Conservation (phyloP, 768 basidiomycete species). For the Udeniomyces megalosporus region DNA sequence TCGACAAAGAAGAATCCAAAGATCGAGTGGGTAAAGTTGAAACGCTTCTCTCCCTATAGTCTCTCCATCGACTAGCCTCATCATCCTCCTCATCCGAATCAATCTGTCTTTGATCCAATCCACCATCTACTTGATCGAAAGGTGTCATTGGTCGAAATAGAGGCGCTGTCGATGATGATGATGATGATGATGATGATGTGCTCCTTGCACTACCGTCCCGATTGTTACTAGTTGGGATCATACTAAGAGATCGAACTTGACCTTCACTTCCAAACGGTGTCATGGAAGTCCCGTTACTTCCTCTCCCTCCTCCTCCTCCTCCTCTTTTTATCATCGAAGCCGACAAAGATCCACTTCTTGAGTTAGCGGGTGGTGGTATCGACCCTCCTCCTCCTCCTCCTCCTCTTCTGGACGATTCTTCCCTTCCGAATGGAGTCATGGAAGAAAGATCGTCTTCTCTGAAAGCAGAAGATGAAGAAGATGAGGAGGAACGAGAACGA, state of each 20-base stretch:
- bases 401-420: too few relatives aligned
- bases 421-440: too few relatives aligned
- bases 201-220: too few relatives aligned
- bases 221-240: too few relatives aligned
- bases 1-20: background rate
- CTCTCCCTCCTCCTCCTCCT: too few relatives aligned
- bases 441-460: background rate
- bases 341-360: background rate
- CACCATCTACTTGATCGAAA: background rate
- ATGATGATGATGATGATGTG: background rate
- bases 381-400: too few relatives aligned
- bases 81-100: background rate
- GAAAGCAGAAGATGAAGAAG: background rate
- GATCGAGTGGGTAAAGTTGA: too few relatives aligned
- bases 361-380: background rate
- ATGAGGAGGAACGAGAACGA: background rate
- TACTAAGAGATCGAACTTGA: background rate
- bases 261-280: too few relatives aligned
- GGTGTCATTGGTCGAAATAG: slow-evolving; percentile 5
- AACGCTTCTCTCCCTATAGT: too few relatives aligned
- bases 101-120: background rate
- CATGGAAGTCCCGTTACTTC: too few relatives aligned
- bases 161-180: background rate
- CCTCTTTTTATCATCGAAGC: background rate
- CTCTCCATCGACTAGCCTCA: background rate